A percentile compares a stretch with the other conserved stretches of the same genome.
These are phyloP conservation scores for Excoecaria agallocha DNA, from an alignment of 345 rosid species.

Conservation along the genomic window DNA sequence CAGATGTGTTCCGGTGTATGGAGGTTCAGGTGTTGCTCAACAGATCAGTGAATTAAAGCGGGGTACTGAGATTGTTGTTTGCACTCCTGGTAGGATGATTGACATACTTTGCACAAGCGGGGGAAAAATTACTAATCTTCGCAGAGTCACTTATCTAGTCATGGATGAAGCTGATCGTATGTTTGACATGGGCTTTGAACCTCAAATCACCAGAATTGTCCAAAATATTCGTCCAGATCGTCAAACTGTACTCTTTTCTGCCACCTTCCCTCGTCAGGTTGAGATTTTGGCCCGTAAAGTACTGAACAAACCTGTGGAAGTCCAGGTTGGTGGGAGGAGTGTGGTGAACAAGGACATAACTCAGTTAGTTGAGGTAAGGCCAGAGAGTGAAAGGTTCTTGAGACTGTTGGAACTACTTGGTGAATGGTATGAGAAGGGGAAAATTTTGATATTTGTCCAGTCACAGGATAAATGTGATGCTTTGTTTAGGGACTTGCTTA, in stretches of 20 bases:
- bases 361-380: conserved; percentile 89
- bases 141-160: conserved; percentile 79
- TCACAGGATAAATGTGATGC: conserved; percentile 89
- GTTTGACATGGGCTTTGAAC: conserved; percentile 99
- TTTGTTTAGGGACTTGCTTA: conserved; percentile 71
- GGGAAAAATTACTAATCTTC: conserved; percentile 85
- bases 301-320: conserved; percentile 74
- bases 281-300: conserved; percentile 90
- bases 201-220: conserved; percentile 87
- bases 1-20: conserved; percentile 89
- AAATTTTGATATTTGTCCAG: conserved; percentile 80
- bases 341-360: conserved; percentile 92
- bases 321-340: conserved; percentile 98
- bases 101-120: conserved; percentile 94
- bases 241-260: conserved; percentile 92
- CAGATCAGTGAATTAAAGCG: conserved; percentile 92
- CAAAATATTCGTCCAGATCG: conserved; percentile 95
- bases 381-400: conserved; percentile 79
- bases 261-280: conserved; percentile 96
- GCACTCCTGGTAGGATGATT: conserved; percentile 97
- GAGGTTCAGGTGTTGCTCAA: conserved; percentile 99
- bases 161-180: conserved; percentile 99
- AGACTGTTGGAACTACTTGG: conserved; percentile 88
- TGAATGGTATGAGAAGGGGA: conserved; percentile 97
- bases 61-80: conserved; percentile 96